A percentile compares a stretch with the other conserved stretches of the same genome.
Conservation (phyloP, 495 filamentous ascomycete species). For the Hyphodiscus hymeniophilus region DNA sequence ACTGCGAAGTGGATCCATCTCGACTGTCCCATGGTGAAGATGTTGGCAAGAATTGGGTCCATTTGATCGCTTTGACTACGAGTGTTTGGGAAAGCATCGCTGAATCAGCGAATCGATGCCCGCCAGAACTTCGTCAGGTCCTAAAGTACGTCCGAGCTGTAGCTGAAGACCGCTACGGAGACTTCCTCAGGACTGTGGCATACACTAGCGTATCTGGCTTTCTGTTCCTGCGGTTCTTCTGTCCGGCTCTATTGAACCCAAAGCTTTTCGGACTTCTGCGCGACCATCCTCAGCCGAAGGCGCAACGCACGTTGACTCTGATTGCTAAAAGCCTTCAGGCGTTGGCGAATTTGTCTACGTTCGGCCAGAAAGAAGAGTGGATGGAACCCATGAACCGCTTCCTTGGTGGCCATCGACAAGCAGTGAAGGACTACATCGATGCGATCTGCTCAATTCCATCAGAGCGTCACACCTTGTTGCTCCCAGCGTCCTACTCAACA, state of each 20-base stretch:
- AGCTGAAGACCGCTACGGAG: conserved; percentile 95
- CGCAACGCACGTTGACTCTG: conserved; percentile 85
- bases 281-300: conserved; percentile 80
- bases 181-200: conserved; percentile 81
- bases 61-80: conserved; percentile 66
- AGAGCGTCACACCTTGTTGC: conserved; percentile 51
- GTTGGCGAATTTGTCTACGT: conserved; percentile 85
- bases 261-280: conserved; percentile 85
- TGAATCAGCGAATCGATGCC: conserved; percentile 62
- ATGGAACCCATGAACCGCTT: conserved; percentile 98
- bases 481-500: conserved; percentile 85
- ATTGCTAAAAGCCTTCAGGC: conserved; percentile 95
- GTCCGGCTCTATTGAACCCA: conserved; percentile 90
- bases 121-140: conserved; percentile 76
- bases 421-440: conserved; percentile 85
- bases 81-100: conserved; percentile 80
- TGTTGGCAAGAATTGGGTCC: conserved; percentile 74
- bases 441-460: conserved; percentile 73
- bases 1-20: conserved; percentile 92
- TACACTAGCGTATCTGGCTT: conserved; percentile 98
- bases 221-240: conserved; percentile 92
- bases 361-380: conserved; percentile 93
- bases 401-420: conserved; percentile 50
- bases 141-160: conserved; percentile 90
- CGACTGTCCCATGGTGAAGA: conserved; percentile 64